phyloP scores from a whole-genome alignment of 345 rosid species.

The Cardamine resedifolia region DNA sequence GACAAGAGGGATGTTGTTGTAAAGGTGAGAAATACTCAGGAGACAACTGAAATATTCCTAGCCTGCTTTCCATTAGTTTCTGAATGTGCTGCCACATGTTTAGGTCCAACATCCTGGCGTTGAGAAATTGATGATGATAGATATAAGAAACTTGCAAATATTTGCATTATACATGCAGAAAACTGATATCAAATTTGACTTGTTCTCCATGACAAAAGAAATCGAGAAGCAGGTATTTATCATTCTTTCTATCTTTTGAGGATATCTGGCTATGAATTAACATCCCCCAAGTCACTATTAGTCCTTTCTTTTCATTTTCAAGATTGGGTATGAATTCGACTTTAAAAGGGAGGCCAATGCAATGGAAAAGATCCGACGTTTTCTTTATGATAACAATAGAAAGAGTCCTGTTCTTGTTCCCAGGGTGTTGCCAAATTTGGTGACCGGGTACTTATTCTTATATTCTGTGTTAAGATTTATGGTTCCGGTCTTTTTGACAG shows the following conservation, averaged over 20 bases:
- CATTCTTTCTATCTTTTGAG: slow-evolving; percentile 8
- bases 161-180: slow-evolving; percentile 92
- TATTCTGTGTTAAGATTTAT: background rate
- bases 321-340: slow-evolving; percentile 97
- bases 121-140: slow-evolving; percentile 90
- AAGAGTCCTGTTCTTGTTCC: slow-evolving; percentile 85
- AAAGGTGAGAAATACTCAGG: slow-evolving; percentile 53
- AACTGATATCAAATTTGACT: slow-evolving; percentile 87
- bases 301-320: slow-evolving; percentile 23
- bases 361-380: slow-evolving; percentile 75
- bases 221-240: slow-evolving; percentile 88
- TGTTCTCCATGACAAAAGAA: slow-evolving; percentile 80
- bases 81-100: slow-evolving; percentile 33
- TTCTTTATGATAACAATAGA: slow-evolving; percentile 73
- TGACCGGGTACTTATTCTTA: slow-evolving; percentile 57
- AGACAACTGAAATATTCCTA: slow-evolving; percentile 19
- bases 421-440: slow-evolving; percentile 53
- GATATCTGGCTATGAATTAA: background rate
- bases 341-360: slow-evolving; percentile 84
- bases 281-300: background rate
- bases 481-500: background rate
- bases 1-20: slow-evolving; percentile 75
- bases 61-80: background rate
- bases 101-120: slow-evolving; percentile 99
- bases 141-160: slow-evolving; percentile 85